Conservation (phyloP, 768 basidiomycete species). For the Panellus pusillus region DNA sequence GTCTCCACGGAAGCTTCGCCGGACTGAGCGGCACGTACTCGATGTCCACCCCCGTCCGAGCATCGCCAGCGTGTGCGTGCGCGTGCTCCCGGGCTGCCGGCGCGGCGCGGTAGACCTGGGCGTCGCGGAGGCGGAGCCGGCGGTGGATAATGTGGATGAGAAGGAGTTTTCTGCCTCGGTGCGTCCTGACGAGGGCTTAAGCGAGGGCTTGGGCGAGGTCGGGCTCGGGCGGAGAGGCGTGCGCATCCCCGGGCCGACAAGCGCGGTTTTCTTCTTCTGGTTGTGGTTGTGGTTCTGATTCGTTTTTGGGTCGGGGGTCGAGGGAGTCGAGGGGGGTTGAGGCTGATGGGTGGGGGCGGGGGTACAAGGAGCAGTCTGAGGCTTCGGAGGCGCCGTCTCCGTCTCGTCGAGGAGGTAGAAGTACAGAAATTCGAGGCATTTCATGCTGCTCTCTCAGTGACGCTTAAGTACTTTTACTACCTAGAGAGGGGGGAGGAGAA, state of each 20-base stretch:
- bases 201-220: slow-evolving; percentile 33
- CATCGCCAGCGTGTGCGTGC: background rate
- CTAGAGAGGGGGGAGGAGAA: background rate
- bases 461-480: no score
- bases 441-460: slow-evolving; percentile 64
- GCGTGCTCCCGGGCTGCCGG: slow-evolving; percentile 24
- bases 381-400: slow-evolving; percentile 22
- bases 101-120: slow-evolving; percentile 6
- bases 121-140: slow-evolving; percentile 40
- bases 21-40: slow-evolving; percentile 77
- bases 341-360: no score
- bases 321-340: no score
- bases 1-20: slow-evolving; percentile 42
- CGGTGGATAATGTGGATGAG: slow-evolving; percentile 42
- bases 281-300: no score
- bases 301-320: no score
- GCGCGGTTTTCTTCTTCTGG: no score
- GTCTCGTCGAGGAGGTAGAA: slow-evolving; percentile 92
- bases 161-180: no score
- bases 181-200: no score
- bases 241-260: no score
- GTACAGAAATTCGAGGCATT: slow-evolving; percentile 92
- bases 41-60: slow-evolving; percentile 26
- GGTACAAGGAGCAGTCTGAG: background rate
- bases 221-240: slow-evolving; percentile 30